Evolutionary conservation across 2,329 filamentous ascomycete genomes (phyloP).

Genomic region (Dothidotthia symphoricarpi): DNA sequence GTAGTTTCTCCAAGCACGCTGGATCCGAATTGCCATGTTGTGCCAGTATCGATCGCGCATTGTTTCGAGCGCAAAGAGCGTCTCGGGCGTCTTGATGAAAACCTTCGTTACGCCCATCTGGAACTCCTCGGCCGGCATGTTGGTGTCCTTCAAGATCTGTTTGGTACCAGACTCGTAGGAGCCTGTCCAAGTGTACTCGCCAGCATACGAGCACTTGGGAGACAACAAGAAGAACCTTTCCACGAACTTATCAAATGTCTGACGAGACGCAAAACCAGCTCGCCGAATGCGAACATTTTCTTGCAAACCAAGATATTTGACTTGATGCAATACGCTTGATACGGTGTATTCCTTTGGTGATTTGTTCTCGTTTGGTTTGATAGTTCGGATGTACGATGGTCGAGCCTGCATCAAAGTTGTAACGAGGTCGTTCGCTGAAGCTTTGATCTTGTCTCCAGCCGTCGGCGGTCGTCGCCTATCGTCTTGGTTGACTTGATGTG

Average conservation of each 20-base stretch:
- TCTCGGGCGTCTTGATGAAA: constrained; percentile 98
- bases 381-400: constrained; percentile 96
- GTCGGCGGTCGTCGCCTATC: constrained; percentile 92
- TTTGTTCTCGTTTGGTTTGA: constrained; percentile 99
- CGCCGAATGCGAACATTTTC: constrained; percentile 97
- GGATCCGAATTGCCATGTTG: constrained; percentile 98
- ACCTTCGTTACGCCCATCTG: constrained; percentile 96
- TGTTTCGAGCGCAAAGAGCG: constrained; percentile 90
- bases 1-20: constrained; percentile 96
- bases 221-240: constrained; percentile 96
- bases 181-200: constrained; percentile 94
- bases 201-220: constrained; percentile 90
- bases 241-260: constrained; percentile 97
- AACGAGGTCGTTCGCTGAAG: constrained; percentile 91
- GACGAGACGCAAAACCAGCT: constrained; percentile 94
- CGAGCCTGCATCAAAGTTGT: constrained; percentile 95
- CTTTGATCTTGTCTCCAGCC: constrained; percentile 92
- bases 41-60: constrained; percentile 99
- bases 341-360: constrained; percentile 89
- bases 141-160: constrained; percentile 94
- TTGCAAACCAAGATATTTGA: constrained; percentile 98
- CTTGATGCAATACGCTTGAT: constrained; percentile 91
- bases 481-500: constrained; percentile 89
- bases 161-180: constrained; percentile 82
- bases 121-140: constrained; percentile 91